Conservation (phyloP, 2,329 filamentous ascomycete species). For the Alternaria sp. region DNA sequence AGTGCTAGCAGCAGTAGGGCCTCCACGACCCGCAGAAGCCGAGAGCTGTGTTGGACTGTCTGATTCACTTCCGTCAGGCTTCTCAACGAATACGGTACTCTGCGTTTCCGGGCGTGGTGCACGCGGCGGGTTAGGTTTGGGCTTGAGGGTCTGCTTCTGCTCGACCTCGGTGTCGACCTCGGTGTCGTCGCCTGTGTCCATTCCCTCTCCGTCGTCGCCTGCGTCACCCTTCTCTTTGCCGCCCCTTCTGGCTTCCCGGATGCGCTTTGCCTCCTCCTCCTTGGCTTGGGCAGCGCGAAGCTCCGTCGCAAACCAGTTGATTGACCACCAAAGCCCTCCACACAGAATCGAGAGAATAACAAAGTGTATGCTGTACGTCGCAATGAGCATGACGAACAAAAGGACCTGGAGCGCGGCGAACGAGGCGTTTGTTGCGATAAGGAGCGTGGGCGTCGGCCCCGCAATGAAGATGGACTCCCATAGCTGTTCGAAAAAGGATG, state of each 20-base stretch:
- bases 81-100: constrained; percentile 48
- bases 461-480: constrained; percentile 95
- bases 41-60: constrained; percentile 31
- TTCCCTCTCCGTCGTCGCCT: constrained; percentile 45
- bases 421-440: constrained; percentile 87
- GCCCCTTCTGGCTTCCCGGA: constrained; percentile 52
- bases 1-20: constrained; percentile 33
- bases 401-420: constrained; percentile 87
- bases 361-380: constrained; percentile 90
- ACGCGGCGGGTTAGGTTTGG: constrained; percentile 22
- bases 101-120: constrained; percentile 37
- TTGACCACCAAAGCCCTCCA: constrained; percentile 85
- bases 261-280: constrained; percentile 60
- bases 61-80: constrained; percentile 24
- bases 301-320: constrained; percentile 94
- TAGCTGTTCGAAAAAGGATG: constrained; percentile 73
- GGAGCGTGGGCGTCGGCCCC: constrained; percentile 84
- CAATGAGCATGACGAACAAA: constrained; percentile 76
- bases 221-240: constrained; percentile 50
- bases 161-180: constrained; percentile 54
- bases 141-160: constrained; percentile 34
- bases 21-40: constrained; percentile 13
- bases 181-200: constrained; percentile 57
- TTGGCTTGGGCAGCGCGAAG: constrained; percentile 58
- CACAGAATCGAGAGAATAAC: constrained; percentile 80